Conservation (phyloP, 768 basidiomycete genomes). For the Amanita rimosa region DNA sequence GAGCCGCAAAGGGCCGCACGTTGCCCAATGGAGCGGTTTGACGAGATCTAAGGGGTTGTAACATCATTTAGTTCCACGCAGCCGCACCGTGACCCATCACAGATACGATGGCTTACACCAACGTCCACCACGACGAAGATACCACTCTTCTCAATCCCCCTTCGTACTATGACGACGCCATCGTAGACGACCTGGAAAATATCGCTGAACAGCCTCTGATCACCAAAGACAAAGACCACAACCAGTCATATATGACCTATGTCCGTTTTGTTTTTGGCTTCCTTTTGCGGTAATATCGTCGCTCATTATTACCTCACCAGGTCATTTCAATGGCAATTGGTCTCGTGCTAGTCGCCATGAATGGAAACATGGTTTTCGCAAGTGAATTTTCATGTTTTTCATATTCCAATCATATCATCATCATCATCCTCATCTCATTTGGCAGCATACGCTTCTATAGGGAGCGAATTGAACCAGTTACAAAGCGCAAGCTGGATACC, state of each 20-base stretch:
- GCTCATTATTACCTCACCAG: conserved; percentile 12
- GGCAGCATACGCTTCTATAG: conserved; percentile 41
- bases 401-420: background rate
- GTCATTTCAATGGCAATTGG: conserved; percentile 37
- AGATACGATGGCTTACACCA: background rate
- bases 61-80: too few species aligned
- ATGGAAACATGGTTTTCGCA: conserved; percentile 38
- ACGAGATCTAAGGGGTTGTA: background rate
- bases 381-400: too few species aligned
- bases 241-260: background rate
- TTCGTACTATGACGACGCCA: background rate
- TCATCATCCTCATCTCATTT: background rate
- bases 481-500: conserved; percentile 62
- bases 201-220: background rate
- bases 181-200: background rate
- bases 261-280: background rate
- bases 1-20: conserved; percentile 15
- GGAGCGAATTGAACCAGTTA: conserved; percentile 47
- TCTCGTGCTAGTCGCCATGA: conserved; percentile 38
- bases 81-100: too few species aligned
- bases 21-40: too few species aligned
- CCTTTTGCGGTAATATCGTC: conserved; percentile 1
- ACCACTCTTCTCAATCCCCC: background rate
- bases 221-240: background rate
- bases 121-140: background rate